Conservation (phyloP, 2,329 filamentous ascomycete genomes). For the Ophiostoma himal-ulmi region DNA sequence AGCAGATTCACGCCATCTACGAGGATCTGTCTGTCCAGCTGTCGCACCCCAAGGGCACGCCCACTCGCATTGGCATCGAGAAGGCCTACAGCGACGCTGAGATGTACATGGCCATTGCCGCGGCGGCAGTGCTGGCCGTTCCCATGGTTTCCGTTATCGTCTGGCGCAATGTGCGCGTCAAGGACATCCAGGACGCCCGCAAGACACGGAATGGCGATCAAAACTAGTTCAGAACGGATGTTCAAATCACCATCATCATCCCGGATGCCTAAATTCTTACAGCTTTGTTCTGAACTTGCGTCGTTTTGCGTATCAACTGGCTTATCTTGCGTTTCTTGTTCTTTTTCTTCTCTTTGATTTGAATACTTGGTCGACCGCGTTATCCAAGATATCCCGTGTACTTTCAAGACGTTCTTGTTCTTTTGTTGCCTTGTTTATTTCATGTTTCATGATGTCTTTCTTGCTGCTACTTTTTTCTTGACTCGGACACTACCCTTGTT, state of each 20-base stretch:
- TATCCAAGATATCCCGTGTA: no score
- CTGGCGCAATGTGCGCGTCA: constrained; percentile 17
- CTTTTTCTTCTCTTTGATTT: no score
- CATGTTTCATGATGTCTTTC: no score
- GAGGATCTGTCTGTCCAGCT: constrained; percentile 47
- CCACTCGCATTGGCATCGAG: constrained; percentile 49
- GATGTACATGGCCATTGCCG: constrained; percentile 42
- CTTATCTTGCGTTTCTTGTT: no score
- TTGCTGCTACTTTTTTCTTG: no score
- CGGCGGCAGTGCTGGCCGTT: constrained; percentile 28
- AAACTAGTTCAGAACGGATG: background rate
- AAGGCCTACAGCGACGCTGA: constrained; percentile 50
- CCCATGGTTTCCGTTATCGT: background rate
- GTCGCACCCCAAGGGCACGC: constrained; percentile 44
- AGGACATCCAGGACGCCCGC: constrained; percentile 3
- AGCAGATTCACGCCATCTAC: constrained; percentile 44
- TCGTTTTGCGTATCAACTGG: no score
- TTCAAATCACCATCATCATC: background rate
- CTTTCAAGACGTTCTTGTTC: no score
- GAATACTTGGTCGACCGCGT: no score
- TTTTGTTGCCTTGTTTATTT: no score
- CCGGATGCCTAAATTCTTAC: background rate
- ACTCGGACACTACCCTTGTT: no score
- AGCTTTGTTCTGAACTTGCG: no score
- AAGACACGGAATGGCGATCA: background rate